Evolutionary conservation across 345 rosid genomes (phyloP).

Genomic region (Pseudoturritis turrita): DNA sequence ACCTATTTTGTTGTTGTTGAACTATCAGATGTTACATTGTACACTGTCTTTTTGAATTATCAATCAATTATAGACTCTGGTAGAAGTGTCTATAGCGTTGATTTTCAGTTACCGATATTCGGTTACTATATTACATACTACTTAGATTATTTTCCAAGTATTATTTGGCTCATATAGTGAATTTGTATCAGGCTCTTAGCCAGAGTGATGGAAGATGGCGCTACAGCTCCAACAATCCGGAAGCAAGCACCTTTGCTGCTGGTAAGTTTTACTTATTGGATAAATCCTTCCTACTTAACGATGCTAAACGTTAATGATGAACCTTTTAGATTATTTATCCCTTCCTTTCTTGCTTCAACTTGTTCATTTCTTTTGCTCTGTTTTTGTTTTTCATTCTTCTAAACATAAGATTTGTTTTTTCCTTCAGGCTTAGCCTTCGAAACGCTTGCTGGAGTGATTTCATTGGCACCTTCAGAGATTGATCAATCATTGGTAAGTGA

Average conservation of each 20-base stretch:
- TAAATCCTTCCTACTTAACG: neutral
- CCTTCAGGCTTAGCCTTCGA: slow-evolving; percentile 82
- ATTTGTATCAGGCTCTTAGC: slow-evolving; percentile 68
- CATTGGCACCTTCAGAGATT: slow-evolving; percentile 70
- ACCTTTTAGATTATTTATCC: neutral
- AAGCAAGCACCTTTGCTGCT: slow-evolving; percentile 84
- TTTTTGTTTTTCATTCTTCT: neutral
- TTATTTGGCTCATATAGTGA: slow-evolving; percentile 17
- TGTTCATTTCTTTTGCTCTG: neutral
- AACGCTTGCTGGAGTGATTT: slow-evolving; percentile 80
- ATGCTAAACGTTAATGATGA: neutral
- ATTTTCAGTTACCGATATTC: neutral
- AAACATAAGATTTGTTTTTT: neutral
- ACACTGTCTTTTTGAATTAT: neutral
- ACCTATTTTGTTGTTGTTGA: neutral
- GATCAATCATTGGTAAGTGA: slow-evolving; percentile 73
- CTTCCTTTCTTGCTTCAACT: neutral
- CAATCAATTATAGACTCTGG: neutral
- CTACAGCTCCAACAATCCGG: slow-evolving; percentile 67
- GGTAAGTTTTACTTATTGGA: slow-evolving; percentile 43
- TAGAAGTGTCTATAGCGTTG: neutral
- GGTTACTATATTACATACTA: neutral
- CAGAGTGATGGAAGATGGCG: slow-evolving; percentile 98
- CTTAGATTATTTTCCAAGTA: neutral
- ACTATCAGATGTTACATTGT: slow-evolving; percentile 13